Evolutionary conservation across 2,329 filamentous ascomycete genomes (phyloP).

Genomic region (Cordyceps cateniannulata): DNA sequence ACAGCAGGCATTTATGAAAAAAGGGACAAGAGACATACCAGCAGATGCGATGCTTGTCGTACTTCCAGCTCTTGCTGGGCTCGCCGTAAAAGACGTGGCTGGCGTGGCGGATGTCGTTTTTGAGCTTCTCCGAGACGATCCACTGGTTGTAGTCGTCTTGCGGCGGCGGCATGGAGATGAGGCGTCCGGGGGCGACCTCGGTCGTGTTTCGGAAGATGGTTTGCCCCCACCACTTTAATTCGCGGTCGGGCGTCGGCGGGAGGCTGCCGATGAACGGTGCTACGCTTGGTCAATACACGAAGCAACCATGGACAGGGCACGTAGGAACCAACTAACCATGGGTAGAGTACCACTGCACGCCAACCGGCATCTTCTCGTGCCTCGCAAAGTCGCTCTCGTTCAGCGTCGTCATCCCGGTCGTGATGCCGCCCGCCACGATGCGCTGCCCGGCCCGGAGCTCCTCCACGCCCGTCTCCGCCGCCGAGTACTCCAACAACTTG

Average conservation of each 20-base stretch:
- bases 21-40: slow-evolving; percentile 44
- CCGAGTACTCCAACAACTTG: slow-evolving; percentile 46
- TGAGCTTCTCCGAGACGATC: slow-evolving; percentile 48
- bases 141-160: slow-evolving; percentile 55
- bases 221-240: slow-evolving; percentile 57
- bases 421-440: slow-evolving; percentile 53
- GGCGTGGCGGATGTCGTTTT: slow-evolving; percentile 52
- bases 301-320: not conserved
- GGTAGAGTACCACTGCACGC: slow-evolving; percentile 34
- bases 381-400: slow-evolving; percentile 37
- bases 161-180: slow-evolving; percentile 50
- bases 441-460: slow-evolving; percentile 46
- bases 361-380: slow-evolving; percentile 44
- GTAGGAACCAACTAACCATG: slow-evolving; percentile 20
- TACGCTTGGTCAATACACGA: slow-evolving; percentile 26
- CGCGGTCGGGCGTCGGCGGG: slow-evolving; percentile 43
- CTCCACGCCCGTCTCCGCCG: slow-evolving; percentile 36
- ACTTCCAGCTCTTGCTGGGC: slow-evolving; percentile 47
- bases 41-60: slow-evolving; percentile 58
- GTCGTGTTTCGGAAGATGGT: slow-evolving; percentile 52
- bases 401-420: slow-evolving; percentile 51
- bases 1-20: not conserved
- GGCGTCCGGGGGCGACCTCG: slow-evolving; percentile 44
- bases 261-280: slow-evolving; percentile 52
- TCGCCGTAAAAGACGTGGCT: slow-evolving; percentile 54